These are phyloP conservation scores for Pontederia crassipes DNA, from an alignment of 176 grass and related monocot genomes.

Conservation along the genomic window DNA sequence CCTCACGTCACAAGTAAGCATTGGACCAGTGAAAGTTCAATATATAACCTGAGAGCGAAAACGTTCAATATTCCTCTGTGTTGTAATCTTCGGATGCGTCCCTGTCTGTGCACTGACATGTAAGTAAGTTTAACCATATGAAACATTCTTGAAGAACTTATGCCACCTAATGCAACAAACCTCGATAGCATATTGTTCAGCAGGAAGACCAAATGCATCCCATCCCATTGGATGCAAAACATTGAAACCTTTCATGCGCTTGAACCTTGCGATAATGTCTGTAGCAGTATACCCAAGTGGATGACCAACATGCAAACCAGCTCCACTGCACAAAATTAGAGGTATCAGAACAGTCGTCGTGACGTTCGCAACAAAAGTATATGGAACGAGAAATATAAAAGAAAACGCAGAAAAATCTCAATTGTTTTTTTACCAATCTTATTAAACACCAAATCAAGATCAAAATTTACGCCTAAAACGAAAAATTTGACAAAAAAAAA, in stretches of 20 bases:
- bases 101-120: slow-evolving; percentile 52
- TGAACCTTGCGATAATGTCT: slow-evolving; percentile 78
- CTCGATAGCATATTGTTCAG: slow-evolving; percentile 94
- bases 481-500: not conserved
- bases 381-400: not conserved
- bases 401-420: not conserved
- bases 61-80: slow-evolving; percentile 55
- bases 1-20: no score
- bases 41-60: slow-evolving; percentile 62
- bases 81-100: slow-evolving; percentile 86
- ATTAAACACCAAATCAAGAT: not conserved
- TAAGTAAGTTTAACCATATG: not conserved
- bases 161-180: slow-evolving; percentile 14
- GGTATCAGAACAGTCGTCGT: not conserved
- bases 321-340: slow-evolving; percentile 36
- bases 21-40: no score
- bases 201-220: slow-evolving; percentile 94
- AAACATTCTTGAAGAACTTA: not conserved
- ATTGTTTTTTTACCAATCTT: no score
- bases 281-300: slow-evolving; percentile 90
- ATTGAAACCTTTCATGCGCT: slow-evolving; percentile 94
- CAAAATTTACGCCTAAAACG: not conserved
- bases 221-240: slow-evolving; percentile 98
- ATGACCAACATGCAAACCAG: slow-evolving; percentile 83
- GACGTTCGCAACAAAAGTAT: not conserved